Evolutionary conservation across 108 stramenopile genomes (phyloP), one percentile per base, ranked within the genome.

Genomic region (Pseudonitzschia multistriata): DNA sequence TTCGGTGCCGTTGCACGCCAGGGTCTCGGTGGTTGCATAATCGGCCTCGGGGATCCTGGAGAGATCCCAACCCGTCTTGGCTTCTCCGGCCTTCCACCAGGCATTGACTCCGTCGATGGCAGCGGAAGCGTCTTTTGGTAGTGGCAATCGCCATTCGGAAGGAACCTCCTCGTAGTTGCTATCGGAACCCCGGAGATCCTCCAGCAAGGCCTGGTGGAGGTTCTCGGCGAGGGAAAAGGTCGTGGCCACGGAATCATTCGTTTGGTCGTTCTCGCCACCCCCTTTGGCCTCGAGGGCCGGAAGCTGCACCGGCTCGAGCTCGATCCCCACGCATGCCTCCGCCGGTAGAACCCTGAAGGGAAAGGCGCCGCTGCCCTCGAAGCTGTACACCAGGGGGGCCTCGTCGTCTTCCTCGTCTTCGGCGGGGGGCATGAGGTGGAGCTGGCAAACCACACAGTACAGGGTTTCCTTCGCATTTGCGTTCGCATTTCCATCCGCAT

Each of bases 1-100:
- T 4, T 30, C 13, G 11, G 2, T 27, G 42, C 8, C 8, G 8
- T 45, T 45, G 29, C 22, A 5, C 14, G 4, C 27, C 0, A 59
- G 25, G 2, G 21, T 35, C 6, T 59, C 35, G 13, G 33, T 13
- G 4, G 57, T 59, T 19, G 57, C 35, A 35, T 34, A 35, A 14
- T 30, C 24, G 19, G 6, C 17, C 10, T 59, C 28, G 33, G 57
- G 57, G 4, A 59, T 59, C 0, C n/a, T 59, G 21, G 31, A 21
- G 13, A 59, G 57, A 19, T 59, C 36, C 57, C 57, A 59, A 15
- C 57, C 57, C n/a, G 57, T 59, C 29, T 59, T 59, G 57, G 31
- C 34, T 35, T 59, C 57, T 35, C 57, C 57, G 57, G 57, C 57
- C 34, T 59, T 59, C 33, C 57, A 59, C 57, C 57, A 59, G 34